A percentile compares a stretch with the other conserved stretches of the same genome.
Conservation (phyloP, 306 rosid species). For the Delonix regia region DNA sequence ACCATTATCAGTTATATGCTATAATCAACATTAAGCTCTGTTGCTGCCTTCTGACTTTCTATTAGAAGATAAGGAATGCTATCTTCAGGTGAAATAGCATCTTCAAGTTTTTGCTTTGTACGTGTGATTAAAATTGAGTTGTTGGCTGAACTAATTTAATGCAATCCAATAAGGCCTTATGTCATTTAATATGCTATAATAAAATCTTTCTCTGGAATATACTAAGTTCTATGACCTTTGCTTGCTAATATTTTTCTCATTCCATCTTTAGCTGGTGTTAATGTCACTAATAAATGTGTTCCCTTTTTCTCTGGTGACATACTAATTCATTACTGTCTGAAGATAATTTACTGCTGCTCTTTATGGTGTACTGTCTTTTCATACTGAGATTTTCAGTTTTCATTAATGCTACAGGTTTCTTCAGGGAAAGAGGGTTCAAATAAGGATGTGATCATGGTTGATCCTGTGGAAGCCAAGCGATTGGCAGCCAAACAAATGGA, state of each 20-base stretch:
- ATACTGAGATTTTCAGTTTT: slow-evolving; percentile 7
- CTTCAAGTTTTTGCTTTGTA: too few species aligned
- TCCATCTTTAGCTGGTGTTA: slow-evolving; percentile 1
- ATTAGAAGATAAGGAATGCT: slow-evolving; percentile 19
- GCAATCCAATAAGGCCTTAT: neutral
- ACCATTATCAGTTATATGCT: slow-evolving; percentile 10
- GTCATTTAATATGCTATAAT: neutral
- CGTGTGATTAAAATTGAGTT: neutral
- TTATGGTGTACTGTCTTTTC: slow-evolving; percentile 2
- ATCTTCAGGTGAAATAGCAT: slow-evolving; percentile 2
- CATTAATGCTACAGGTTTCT: slow-evolving; percentile 58
- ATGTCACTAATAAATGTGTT: neutral
- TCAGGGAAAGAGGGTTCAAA: slow-evolving; percentile 53
- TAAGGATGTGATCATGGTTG: slow-evolving; percentile 79
- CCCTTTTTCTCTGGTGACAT: neutral
- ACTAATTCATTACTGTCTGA: neutral
- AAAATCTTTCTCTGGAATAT: slow-evolving; percentile 11
- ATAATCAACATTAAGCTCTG: slow-evolving; percentile 7
- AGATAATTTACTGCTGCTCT: slow-evolving; percentile 2
- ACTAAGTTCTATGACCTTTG: neutral
- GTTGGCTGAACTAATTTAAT: slow-evolving; percentile 13
- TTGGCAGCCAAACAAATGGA: slow-evolving; percentile 91
- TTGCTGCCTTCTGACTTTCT: slow-evolving; percentile 21
- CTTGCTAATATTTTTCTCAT: slow-evolving; percentile 7
- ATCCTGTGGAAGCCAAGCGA: slow-evolving; percentile 92